Base-by-base conservation (phyloP, 78 protist genomes). In the Chrysochromulina tobinii region DNA sequence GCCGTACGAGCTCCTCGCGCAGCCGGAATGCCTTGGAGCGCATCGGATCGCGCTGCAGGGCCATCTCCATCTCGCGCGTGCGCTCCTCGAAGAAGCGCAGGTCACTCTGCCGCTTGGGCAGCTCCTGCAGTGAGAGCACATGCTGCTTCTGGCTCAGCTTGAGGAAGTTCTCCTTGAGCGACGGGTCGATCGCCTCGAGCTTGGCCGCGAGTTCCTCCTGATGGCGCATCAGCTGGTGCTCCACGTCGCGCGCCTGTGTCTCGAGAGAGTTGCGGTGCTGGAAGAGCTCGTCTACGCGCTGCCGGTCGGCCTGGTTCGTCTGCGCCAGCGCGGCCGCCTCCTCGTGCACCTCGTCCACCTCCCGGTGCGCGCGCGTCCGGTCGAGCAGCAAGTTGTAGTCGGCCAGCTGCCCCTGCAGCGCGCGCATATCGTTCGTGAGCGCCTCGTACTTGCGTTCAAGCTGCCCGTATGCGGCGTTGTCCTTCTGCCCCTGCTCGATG, bases 321-420 rank as follows among this genome's bases (percentile, higher is more conserved):
- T 12, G 14, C 81, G 27, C 9, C 14, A 73, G 81, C 55, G 8
- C n/a, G 4, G 12, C 25, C 25, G n/a, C 14, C 57, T 73, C 81
- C 27, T n/a, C 57, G 18, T 4, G 7, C 11, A 73, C 18, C 55
- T 73, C 81, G 14, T 7, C 57, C 55, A 14, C 55, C 57, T 73
- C 81, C 18, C 55, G 50, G 55, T 25, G 14, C n/a, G 20, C 15
- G 21, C 81, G 81, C 55, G 50, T 7, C 11, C 81, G 81, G 55
- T 73, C 81, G 57, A 73, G 81, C 21, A 73, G 81, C 50, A 73
- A 12, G 81, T 73, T 73, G 81, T 73, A 73, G 57, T 73, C 81
- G 9, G 81, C 81, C 55, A 73, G 81, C 55, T 48, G 20, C 23
- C 54, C 85, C 27, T 77, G 85, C 61, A 77, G 85, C 61, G 57